Evolutionary conservation across 257 asterid species (phyloP).

Genomic region (Schizonepeta tenuifolia): DNA sequence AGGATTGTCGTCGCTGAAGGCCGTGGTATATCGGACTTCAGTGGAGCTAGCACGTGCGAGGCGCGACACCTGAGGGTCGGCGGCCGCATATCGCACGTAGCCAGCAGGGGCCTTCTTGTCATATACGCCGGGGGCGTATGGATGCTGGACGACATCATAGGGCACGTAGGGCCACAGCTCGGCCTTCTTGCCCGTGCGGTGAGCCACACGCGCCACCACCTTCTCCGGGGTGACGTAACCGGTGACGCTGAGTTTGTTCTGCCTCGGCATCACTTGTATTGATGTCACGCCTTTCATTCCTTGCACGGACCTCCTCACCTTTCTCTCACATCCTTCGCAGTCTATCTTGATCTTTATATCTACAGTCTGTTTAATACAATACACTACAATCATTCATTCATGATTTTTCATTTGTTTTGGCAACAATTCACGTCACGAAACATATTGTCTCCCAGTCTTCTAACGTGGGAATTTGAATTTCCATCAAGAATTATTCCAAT

Average conservation of each 20-base stretch:
- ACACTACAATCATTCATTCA: too few relatives aligned
- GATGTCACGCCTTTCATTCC: conserved; percentile 96
- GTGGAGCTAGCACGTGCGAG: conserved; percentile 81
- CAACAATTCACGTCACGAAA: too few relatives aligned
- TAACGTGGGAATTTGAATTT: too few relatives aligned
- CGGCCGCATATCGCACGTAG: conserved; percentile 60
- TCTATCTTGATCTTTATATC: conserved; percentile 90
- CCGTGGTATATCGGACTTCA: conserved; percentile 88
- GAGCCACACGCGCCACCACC: conserved; percentile 85
- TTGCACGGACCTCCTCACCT: conserved; percentile 75
- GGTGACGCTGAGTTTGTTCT: conserved; percentile 71
- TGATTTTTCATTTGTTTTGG: too few relatives aligned
- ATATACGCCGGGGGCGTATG: conserved; percentile 80
- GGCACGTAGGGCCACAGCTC: conserved; percentile 97
- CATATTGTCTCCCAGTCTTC: too few relatives aligned
- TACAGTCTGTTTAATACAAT: conserved; percentile 57
- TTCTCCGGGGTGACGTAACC: conserved; percentile 82
- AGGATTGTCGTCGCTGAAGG: conserved; percentile 93
- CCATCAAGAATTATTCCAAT: too few relatives aligned
- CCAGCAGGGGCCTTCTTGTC: conserved; percentile 95
- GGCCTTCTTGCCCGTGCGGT: conserved; percentile 86
- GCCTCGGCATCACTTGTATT: conserved; percentile 64
- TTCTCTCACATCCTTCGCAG: conserved; percentile 94
- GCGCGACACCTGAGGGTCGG: conserved; percentile 56
- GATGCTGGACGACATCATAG: conserved; percentile 81